A percentile compares a stretch with the other conserved stretches of the same genome.
Evolutionary conservation across 2,329 filamentous ascomycete species (phyloP).

Genomic region (Zopfia rhizophila): DNA sequence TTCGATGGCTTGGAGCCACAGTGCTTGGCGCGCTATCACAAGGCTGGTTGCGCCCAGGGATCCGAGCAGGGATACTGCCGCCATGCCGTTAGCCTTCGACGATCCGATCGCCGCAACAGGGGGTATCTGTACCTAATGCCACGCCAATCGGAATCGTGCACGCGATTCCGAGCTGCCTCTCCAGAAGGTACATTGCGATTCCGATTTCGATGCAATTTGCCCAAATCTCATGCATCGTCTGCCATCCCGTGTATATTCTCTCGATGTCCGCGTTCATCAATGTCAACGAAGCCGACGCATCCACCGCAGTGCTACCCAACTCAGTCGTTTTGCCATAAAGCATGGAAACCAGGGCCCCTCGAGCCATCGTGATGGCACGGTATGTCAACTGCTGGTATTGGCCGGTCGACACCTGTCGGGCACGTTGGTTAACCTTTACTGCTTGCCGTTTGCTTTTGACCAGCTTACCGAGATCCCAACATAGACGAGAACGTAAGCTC

Average conservation of each 20-base stretch:
- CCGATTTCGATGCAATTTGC: constrained; percentile 23
- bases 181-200: constrained; percentile 32
- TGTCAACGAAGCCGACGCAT: constrained; percentile 19
- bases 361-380: constrained; percentile 25
- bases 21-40: constrained; percentile 23
- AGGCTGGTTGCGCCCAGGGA: no score
- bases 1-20: constrained; percentile 52
- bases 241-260: constrained; percentile 21
- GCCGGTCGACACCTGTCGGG: constrained; percentile 8
- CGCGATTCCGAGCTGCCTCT: constrained; percentile 23
- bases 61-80: no score
- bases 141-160: constrained; percentile 30
- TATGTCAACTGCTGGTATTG: constrained; percentile 23
- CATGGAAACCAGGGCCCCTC: constrained; percentile 24
- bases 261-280: constrained; percentile 38
- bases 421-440: background rate
- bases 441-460: background rate
- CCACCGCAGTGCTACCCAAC: constrained; percentile 4
- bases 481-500: constrained; percentile 26
- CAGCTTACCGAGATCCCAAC: constrained; percentile 17
- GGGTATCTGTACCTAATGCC: constrained; percentile 8
- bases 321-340: constrained; percentile 27
- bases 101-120: no score
- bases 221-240: constrained; percentile 35
- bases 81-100: no score